phyloP scores from a whole-genome alignment of 2,329 filamentous ascomycete species.

The Fusarium abutilonis region DNA sequence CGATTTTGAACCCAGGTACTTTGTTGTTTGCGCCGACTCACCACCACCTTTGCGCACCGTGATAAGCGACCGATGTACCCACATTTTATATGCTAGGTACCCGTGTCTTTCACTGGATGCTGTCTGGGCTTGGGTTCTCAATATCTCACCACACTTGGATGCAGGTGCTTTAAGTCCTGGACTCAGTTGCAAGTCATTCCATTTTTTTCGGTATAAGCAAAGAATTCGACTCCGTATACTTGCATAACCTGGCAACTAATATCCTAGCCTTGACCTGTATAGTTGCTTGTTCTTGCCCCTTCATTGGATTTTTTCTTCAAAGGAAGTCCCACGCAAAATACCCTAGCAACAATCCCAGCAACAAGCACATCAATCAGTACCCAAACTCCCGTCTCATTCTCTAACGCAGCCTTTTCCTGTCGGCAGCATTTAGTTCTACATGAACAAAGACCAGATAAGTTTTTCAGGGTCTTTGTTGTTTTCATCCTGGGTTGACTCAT shows the following conservation, averaged over 20 bases:
- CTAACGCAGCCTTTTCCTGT: not conserved
- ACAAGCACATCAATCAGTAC: constrained; percentile 3
- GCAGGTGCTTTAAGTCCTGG: constrained; percentile 6
- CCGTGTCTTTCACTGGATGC: constrained; percentile 1
- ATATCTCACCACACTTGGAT: constrained; percentile 31
- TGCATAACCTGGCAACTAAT: not conserved
- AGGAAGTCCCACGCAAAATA: constrained; percentile 11
- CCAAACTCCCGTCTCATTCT: not conserved
- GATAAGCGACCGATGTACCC: constrained; percentile 20
- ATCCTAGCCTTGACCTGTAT: not conserved
- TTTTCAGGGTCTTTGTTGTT: not conserved
- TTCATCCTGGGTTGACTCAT: not conserved
- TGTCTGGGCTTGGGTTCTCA: constrained; percentile 9
- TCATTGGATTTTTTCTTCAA: constrained; percentile 5
- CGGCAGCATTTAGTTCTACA: not conserved
- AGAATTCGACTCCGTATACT: not conserved
- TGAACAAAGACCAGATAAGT: not conserved
- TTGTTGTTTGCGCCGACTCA: constrained; percentile 4
- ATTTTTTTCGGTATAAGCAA: not conserved
- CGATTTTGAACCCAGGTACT: constrained; percentile 7
- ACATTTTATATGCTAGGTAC: constrained; percentile 26
- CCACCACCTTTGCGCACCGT: constrained; percentile 7
- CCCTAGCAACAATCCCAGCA: constrained; percentile 23
- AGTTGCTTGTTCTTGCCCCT: not conserved
- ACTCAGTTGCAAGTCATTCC: constrained; percentile 4